Base-by-base conservation (phyloP, 768 basidiomycete species). In the Suillus ampliporus region DNA sequence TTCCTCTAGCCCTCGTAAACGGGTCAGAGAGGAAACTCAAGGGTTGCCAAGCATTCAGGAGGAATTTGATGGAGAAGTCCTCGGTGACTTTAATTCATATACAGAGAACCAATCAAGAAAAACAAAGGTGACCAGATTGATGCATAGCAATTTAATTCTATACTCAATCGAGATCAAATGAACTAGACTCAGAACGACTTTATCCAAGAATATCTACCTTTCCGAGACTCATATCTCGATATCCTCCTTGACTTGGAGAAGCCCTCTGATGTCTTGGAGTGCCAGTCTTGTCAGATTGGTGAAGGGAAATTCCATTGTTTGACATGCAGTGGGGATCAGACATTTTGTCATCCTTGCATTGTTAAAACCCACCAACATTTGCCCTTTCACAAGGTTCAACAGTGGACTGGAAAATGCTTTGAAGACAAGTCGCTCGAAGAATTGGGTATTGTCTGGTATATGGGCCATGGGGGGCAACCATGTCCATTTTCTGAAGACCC, bases 391-490 rank as follows among this genome's bases (percentile, higher is more conserved):
- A 57, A 65, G 10, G 35, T 74, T 5, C 46, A 71, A 47, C 10
- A 48, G n/a, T 72, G 73, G 71, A 70, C 64, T 48, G 69, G 69
- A 0, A 48, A 37, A 2, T 67, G 44, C 41, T 73, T 66, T 34
- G 28, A 61, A 8, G 37, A 41, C 3, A 67, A 35, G 1, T 62
- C 63, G 3, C 62, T 75, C 0, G 67, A 68, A 64, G 54, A 71
- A 15, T 57, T 69, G 5, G 73, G 73, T 0, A 21, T 66, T 2
- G 62, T 66, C 2, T 51, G 69, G 10, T 66, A 68, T 44, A 28
- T 69, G 1, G 72, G 74, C 1, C 74, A 76, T 56, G 41, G 64
- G 5, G 71, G 72, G 1, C 9, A 44, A 1, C 61, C 57, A 0
- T 73, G 72, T 58, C 73, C 70, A n/a, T 17, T 11, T 3, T 1